These are phyloP conservation scores for Rhizoctonia solani DNA, from an alignment of 1,284 basidiomycete genomes.

Conservation along the genomic window DNA sequence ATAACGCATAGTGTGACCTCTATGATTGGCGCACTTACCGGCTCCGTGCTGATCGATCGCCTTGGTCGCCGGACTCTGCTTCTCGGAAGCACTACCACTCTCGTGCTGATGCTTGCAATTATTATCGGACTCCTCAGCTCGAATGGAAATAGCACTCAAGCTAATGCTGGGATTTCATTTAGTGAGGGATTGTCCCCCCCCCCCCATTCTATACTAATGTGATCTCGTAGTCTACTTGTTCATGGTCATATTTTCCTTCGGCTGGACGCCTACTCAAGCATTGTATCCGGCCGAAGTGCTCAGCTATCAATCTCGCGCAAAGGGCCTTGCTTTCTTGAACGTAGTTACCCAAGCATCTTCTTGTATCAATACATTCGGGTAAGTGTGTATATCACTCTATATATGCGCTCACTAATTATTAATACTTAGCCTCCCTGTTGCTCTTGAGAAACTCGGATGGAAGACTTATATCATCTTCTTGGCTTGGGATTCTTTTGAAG, in stretches of 20 bases:
- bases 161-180: constrained; percentile 35
- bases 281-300: constrained; percentile 60
- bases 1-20: constrained; percentile 28
- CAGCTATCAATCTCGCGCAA: constrained; percentile 56
- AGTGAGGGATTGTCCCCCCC: background rate
- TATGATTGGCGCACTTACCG: constrained; percentile 40
- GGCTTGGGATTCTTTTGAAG: constrained; percentile 59
- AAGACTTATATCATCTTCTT: constrained; percentile 59
- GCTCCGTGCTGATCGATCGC: constrained; percentile 52
- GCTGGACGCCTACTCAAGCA: constrained; percentile 61
- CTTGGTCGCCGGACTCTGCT: constrained; percentile 52
- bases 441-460: constrained; percentile 52
- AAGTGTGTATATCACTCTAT: background rate
- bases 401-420: background rate
- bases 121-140: constrained; percentile 52
- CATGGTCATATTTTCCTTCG: constrained; percentile 54
- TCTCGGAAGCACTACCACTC: constrained; percentile 47
- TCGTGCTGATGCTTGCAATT: constrained; percentile 51
- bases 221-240: constrained; percentile 1
- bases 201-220: background rate
- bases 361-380: constrained; percentile 54
- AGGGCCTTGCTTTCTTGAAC: constrained; percentile 48
- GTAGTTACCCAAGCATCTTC: constrained; percentile 50
- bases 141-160: constrained; percentile 5
- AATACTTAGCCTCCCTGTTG: constrained; percentile 51